Evolutionary conservation across 2,329 filamentous ascomycete genomes (phyloP).

Genomic region (Beauveria varroae): DNA sequence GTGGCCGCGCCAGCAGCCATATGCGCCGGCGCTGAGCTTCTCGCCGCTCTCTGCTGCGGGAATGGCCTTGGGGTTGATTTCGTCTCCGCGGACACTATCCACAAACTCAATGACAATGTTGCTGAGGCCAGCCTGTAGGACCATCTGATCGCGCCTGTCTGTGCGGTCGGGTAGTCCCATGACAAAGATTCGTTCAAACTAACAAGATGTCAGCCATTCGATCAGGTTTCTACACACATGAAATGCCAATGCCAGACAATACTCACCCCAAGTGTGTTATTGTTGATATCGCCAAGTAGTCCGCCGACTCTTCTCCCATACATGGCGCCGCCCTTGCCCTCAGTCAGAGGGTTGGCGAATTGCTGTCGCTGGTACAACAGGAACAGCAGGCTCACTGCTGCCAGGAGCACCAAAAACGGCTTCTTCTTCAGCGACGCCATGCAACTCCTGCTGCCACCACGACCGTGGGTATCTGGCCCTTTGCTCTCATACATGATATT

Average conservation of each 20-base stretch:
- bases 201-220: background rate
- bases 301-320: background rate
- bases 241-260: background rate
- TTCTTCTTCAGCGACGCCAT: background rate
- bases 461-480: background rate
- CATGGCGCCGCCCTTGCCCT: background rate
- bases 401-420: background rate
- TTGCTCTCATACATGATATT: background rate
- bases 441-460: background rate
- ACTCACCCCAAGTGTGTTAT: slow-evolving; percentile 6
- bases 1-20: slow-evolving; percentile 28
- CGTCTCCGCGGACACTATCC: slow-evolving; percentile 32
- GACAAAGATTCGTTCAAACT: slow-evolving; percentile 27
- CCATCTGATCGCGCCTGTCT: slow-evolving; percentile 42
- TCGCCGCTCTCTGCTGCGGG: slow-evolving; percentile 11
- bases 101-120: slow-evolving; percentile 37
- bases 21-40: background rate
- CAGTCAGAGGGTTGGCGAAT: background rate
- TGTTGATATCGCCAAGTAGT: slow-evolving; percentile 5
- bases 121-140: slow-evolving; percentile 37
- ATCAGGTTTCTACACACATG: background rate
- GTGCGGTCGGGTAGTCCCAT: slow-evolving; percentile 41
- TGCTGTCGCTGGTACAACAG: background rate
- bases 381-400: background rate
- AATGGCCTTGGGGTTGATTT: slow-evolving; percentile 29